Evolutionary conservation across 163 green algal genomes (phyloP).

Genomic region (Scenedesmus sp.): DNA sequence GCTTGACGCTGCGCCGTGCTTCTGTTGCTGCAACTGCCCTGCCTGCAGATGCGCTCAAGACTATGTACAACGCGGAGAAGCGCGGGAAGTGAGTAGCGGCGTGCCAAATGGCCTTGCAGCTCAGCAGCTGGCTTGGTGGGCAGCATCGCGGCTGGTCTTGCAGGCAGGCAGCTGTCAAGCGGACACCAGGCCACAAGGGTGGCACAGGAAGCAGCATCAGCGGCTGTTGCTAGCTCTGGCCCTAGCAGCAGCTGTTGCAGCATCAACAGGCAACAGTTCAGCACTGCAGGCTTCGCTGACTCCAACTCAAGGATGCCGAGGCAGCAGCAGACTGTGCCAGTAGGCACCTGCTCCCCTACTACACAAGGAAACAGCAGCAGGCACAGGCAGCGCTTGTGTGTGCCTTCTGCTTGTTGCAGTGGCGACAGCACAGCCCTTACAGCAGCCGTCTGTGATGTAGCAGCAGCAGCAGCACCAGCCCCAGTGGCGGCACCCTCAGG

Average conservation of each 20-base stretch:
- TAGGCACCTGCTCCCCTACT: too few relatives aligned
- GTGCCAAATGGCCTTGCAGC: background rate
- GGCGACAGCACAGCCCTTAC: background rate
- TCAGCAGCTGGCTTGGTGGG: background rate
- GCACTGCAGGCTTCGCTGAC: too few relatives aligned
- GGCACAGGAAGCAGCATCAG: background rate
- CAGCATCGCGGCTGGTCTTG: background rate
- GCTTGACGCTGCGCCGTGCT: background rate
- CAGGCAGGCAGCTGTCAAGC: background rate
- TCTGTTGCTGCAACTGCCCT: background rate
- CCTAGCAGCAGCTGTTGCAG: background rate
- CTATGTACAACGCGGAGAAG: slow-evolving; percentile 99
- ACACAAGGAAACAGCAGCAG: background rate
- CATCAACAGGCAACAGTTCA: background rate
- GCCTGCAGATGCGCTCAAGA: slow-evolving; percentile 85
- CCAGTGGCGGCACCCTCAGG: too few relatives aligned
- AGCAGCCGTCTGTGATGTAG: background rate
- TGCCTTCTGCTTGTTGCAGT: too few relatives aligned
- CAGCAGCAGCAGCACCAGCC: background rate
- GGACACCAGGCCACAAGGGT: background rate
- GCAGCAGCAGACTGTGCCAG: too few relatives aligned
- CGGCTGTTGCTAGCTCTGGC: background rate
- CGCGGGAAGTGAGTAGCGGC: slow-evolving; percentile 86
- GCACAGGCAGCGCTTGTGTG: background rate
- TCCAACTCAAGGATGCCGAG: too few relatives aligned